Evolutionary conservation across 2,329 filamentous ascomycete genomes (phyloP).

Genomic region (Penicillium sp.): DNA sequence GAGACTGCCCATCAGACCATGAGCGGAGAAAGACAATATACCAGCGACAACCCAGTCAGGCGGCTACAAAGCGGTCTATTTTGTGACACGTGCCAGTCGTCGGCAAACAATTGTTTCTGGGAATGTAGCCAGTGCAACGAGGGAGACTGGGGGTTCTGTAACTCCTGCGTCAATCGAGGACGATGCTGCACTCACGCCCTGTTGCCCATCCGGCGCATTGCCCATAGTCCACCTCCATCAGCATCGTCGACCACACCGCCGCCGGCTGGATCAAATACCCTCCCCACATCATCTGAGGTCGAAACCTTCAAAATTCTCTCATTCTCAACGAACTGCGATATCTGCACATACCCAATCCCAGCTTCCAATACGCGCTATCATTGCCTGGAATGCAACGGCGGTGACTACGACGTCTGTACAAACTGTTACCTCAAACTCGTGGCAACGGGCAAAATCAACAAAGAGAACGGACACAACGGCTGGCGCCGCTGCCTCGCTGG

Average conservation of each 20-base stretch:
- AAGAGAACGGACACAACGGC: slow-evolving; percentile 72
- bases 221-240: slow-evolving; percentile 24
- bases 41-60: slow-evolving; percentile 63
- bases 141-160: slow-evolving; percentile 93
- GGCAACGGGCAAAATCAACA: slow-evolving; percentile 61
- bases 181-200: slow-evolving; percentile 77
- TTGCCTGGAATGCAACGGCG: slow-evolving; percentile 71
- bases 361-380: slow-evolving; percentile 71
- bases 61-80: slow-evolving; percentile 78
- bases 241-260: slow-evolving; percentile 3
- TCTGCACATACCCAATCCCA: slow-evolving; percentile 71
- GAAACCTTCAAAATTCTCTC: slow-evolving; percentile 64
- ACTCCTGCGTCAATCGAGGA: slow-evolving; percentile 78
- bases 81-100: slow-evolving; percentile 70
- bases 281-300: slow-evolving; percentile 37
- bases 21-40: slow-evolving; percentile 51
- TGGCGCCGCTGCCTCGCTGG: slow-evolving; percentile 79
- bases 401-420: slow-evolving; percentile 85
- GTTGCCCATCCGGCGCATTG: slow-evolving; percentile 66
- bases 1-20: slow-evolving; percentile 25
- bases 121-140: slow-evolving; percentile 83
- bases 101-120: slow-evolving; percentile 85
- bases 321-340: slow-evolving; percentile 73
- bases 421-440: slow-evolving; percentile 72
- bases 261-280: slow-evolving; percentile 22